Conservation (phyloP, 177 flowering plant genomes). For the Vitis hybrid region DNA sequence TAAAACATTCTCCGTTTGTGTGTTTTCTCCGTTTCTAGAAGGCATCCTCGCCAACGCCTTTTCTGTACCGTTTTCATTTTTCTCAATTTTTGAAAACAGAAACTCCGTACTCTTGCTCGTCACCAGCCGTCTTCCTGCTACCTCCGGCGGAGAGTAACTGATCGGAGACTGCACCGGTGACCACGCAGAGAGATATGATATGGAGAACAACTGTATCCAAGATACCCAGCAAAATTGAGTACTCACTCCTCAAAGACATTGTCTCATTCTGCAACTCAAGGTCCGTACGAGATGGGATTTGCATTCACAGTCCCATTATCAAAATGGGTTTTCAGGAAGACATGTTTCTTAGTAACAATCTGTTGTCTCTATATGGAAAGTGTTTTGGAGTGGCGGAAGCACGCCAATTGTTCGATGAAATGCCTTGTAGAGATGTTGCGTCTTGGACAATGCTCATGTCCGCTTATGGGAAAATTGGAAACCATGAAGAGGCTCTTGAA, state of each 20-base stretch:
- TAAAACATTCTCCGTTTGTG: too few relatives aligned
- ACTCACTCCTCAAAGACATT: constrained; percentile 23
- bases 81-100: too few relatives aligned
- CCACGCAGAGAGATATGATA: constrained; percentile 6
- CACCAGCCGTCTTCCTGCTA: too few relatives aligned
- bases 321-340: constrained; percentile 46
- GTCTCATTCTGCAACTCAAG: constrained; percentile 45
- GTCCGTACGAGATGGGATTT: constrained; percentile 45
- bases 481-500: constrained; percentile 31
- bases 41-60: too few relatives aligned
- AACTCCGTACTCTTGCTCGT: too few relatives aligned
- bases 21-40: too few relatives aligned
- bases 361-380: constrained; percentile 44
- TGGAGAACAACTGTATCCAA: constrained; percentile 8
- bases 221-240: not conserved
- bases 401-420: constrained; percentile 53
- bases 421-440: constrained; percentile 54
- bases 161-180: too few relatives aligned
- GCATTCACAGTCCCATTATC: constrained; percentile 47
- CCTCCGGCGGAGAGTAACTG: too few relatives aligned
- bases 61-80: too few relatives aligned
- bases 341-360: constrained; percentile 41
- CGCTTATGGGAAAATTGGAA: constrained; percentile 32
- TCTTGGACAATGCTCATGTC: constrained; percentile 56
- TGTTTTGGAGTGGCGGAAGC: constrained; percentile 38